These are phyloP conservation scores for Alternaria sp. DNA, from an alignment of 2,329 filamentous ascomycete genomes.

Conservation along the genomic window DNA sequence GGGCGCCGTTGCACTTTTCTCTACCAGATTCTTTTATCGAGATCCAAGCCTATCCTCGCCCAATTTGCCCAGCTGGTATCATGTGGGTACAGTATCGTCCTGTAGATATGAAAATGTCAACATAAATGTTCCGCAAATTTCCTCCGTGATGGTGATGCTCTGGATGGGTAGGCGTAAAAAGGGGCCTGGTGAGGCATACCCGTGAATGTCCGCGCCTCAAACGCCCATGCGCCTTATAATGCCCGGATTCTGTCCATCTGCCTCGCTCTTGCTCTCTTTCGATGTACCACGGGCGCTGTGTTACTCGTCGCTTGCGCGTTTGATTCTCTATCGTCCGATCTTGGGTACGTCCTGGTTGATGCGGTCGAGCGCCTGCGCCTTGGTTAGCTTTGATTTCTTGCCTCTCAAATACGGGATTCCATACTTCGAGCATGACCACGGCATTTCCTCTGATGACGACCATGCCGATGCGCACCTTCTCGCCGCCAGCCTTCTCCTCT, in stretches of 20 bases:
- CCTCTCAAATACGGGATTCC: background rate
- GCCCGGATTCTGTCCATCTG: constrained; percentile 10
- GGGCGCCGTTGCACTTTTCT: constrained; percentile 13
- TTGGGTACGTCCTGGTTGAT: constrained; percentile 45
- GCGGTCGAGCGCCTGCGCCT: constrained; percentile 41
- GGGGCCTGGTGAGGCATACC: constrained; percentile 26
- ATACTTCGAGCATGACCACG: constrained; percentile 91
- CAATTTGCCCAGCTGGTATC: constrained; percentile 32
- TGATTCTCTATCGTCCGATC: constrained; percentile 34
- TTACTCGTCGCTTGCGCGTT: constrained; percentile 1
- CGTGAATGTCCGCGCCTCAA: constrained; percentile 24
- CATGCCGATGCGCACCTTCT: constrained; percentile 91
- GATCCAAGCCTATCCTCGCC: constrained; percentile 8
- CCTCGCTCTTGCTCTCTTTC: background rate
- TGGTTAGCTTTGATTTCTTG: constrained; percentile 12
- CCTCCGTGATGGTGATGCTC: constrained; percentile 8
- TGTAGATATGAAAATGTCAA: constrained; percentile 31
- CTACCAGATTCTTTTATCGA: constrained; percentile 13
- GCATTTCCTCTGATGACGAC: constrained; percentile 98
- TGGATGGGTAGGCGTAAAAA: constrained; percentile 1
- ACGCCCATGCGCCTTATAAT: constrained; percentile 27
- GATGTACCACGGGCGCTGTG: background rate
- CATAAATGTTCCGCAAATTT: constrained; percentile 13
- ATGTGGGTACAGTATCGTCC: constrained; percentile 25
- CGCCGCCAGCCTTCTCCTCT: constrained; percentile 89